A percentile compares a stretch with the other conserved stretches of the same genome.
These are phyloP conservation scores for Tulasnella sp. DNA, from an alignment of 768 basidiomycete genomes.

Conservation along the genomic window DNA sequence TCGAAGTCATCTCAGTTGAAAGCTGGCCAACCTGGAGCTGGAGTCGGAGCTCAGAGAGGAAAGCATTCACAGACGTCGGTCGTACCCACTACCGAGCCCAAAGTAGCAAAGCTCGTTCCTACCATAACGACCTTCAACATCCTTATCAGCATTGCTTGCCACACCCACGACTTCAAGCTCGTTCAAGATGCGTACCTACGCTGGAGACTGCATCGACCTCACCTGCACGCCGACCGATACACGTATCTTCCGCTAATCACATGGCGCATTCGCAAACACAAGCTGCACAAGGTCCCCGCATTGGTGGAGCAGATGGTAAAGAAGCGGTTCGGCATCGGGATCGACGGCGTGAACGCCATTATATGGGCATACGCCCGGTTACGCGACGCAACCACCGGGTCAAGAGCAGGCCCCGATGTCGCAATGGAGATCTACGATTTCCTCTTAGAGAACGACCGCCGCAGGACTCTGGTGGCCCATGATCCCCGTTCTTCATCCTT, in stretches of 20 bases:
- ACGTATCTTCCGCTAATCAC: constrained; percentile 52
- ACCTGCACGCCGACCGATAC: constrained; percentile 44
- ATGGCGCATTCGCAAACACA: constrained; percentile 40
- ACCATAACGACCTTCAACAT: constrained; percentile 60
- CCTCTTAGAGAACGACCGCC: constrained; percentile 43
- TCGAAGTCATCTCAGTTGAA: constrained; percentile 12
- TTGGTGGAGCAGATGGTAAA: constrained; percentile 44
- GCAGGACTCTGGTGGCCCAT: constrained; percentile 29
- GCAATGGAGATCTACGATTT: constrained; percentile 52
- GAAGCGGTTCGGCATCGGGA: constrained; percentile 41
- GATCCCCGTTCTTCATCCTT: constrained; percentile 28
- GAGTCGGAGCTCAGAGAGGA: constrained; percentile 31
- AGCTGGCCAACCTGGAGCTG: constrained; percentile 20
- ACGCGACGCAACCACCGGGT: constrained; percentile 24
- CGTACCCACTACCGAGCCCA: too few relatives aligned
- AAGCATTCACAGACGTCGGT: not conserved
- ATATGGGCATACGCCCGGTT: constrained; percentile 57
- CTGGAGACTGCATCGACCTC: constrained; percentile 38
- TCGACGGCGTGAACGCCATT: constrained; percentile 60
- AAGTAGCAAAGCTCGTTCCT: constrained; percentile 34
- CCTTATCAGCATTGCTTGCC: constrained; percentile 3
- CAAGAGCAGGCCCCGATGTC: constrained; percentile 34
- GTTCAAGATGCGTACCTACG: constrained; percentile 3
- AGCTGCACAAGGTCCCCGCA: constrained; percentile 45
- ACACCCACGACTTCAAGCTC: not conserved